These are phyloP conservation scores for Zalaria sp. DNA, from an alignment of 2,329 filamentous ascomycete species.

Conservation along the genomic window DNA sequence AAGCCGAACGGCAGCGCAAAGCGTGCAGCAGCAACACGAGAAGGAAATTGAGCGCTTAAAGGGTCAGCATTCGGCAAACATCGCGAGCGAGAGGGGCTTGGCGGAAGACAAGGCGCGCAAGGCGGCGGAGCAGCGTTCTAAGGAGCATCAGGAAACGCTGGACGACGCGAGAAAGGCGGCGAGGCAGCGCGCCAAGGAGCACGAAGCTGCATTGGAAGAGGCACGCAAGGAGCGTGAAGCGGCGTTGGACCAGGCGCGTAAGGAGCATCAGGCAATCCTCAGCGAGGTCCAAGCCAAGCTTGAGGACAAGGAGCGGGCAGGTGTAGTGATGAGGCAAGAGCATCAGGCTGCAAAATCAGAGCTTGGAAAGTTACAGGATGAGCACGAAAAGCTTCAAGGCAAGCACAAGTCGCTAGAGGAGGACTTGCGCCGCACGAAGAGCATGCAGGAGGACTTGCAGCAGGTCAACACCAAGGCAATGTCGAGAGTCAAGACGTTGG, in stretches of 20 bases:
- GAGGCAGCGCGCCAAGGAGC: not conserved
- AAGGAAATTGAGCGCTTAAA: slow-evolving; percentile 13
- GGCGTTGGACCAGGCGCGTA: slow-evolving; percentile 7
- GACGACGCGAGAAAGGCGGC: not conserved
- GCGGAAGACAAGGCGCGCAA: slow-evolving; percentile 9
- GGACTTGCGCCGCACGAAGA: slow-evolving; percentile 19
- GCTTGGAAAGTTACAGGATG: not conserved
- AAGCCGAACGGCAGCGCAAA: slow-evolving; percentile 11
- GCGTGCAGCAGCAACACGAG: slow-evolving; percentile 24
- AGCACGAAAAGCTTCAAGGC: slow-evolving; percentile 1
- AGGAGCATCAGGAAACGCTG: slow-evolving; percentile 1
- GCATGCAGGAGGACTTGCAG: slow-evolving; percentile 8
- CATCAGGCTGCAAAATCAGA: not conserved
- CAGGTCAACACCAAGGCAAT: slow-evolving; percentile 9
- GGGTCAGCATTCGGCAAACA: slow-evolving; percentile 20
- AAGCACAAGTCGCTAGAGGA: slow-evolving; percentile 5
- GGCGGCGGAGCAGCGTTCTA: slow-evolving; percentile 8
- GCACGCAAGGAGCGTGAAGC: slow-evolving; percentile 9
- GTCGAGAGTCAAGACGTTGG: slow-evolving; percentile 10
- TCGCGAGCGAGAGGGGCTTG: slow-evolving; percentile 17
- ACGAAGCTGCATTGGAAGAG: slow-evolving; percentile 5
- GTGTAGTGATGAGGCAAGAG: slow-evolving; percentile 3
- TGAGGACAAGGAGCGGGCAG: slow-evolving; percentile 1
- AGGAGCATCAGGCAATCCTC: not conserved
- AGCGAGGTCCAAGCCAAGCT: not conserved